A percentile compares a stretch with the other conserved stretches of the same genome.
phyloP scores from a whole-genome alignment of 345 rosid species.

The Pistacia integerrima region DNA sequence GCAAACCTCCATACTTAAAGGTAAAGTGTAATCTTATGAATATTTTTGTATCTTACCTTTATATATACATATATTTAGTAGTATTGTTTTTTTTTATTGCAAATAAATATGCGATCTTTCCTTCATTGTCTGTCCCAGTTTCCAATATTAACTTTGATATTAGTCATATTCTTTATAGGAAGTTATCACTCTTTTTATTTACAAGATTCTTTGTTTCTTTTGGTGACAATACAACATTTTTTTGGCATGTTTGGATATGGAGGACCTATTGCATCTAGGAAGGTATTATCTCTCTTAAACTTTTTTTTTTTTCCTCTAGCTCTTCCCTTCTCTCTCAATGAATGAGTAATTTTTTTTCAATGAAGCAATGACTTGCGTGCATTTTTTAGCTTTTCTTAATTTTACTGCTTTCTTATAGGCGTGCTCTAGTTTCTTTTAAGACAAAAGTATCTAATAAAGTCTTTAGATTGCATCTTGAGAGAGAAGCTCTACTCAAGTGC shows the following conservation, averaged over 20 bases:
- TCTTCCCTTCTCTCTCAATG: background rate
- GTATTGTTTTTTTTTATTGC: background rate
- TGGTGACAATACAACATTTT: constrained; percentile 39
- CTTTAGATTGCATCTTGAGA: constrained; percentile 45
- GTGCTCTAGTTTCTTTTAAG: constrained; percentile 66
- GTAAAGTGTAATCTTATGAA: constrained; percentile 29
- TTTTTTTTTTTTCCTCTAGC: background rate
- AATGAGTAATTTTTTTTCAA: background rate
- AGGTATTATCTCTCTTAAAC: constrained; percentile 29
- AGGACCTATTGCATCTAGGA: constrained; percentile 63
- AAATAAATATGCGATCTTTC: background rate
- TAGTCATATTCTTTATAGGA: background rate
- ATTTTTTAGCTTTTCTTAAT: background rate
- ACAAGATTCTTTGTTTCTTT: constrained; percentile 8
- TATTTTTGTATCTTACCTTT: background rate
- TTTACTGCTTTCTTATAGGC: constrained; percentile 32
- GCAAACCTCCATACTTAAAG: constrained; percentile 73
- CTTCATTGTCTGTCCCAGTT: background rate
- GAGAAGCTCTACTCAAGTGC: constrained; percentile 46
- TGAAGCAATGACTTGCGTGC: background rate
- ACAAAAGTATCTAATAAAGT: constrained; percentile 59
- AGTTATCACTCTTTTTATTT: background rate
- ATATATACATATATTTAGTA: background rate
- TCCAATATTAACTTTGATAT: background rate
- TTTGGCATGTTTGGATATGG: constrained; percentile 75